Conservation (phyloP, 495 filamentous ascomycete genomes). For the Extremus antarcticus region DNA sequence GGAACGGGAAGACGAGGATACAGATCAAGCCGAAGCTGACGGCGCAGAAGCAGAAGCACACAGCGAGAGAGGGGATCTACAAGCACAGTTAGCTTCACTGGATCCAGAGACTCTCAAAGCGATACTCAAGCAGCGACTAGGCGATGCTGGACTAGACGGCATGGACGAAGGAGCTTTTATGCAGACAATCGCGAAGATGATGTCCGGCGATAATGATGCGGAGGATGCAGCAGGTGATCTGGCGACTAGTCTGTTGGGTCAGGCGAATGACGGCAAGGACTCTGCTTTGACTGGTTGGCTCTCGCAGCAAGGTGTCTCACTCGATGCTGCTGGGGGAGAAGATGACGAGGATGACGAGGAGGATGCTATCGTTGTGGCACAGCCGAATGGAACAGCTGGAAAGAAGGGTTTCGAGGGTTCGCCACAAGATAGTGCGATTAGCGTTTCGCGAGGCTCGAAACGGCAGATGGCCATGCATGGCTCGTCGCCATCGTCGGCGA, state of each 20-base stretch:
- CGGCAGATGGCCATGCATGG: conserved; percentile 3
- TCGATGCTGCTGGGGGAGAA: conserved; percentile 12
- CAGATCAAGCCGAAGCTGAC: background rate
- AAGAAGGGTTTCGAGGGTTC: conserved; percentile 2
- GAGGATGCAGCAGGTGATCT: conserved; percentile 28
- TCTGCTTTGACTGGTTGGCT: conserved; percentile 19
- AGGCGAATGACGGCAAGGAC: conserved; percentile 11
- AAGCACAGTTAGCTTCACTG: conserved; percentile 1
- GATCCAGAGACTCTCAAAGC: conserved; percentile 24
- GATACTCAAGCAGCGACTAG: conserved; percentile 21
- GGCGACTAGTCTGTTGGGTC: conserved; percentile 24
- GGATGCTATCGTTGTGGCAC: background rate
- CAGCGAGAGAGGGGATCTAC: background rate
- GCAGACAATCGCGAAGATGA: conserved; percentile 26
- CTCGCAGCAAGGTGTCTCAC: conserved; percentile 19
- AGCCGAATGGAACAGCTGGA: background rate
- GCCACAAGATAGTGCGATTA: conserved; percentile 10
- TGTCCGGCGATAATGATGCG: conserved; percentile 20
- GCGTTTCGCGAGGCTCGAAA: background rate
- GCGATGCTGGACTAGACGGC: conserved; percentile 22
- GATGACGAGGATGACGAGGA: conserved; percentile 22
- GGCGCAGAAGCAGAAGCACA: conserved; percentile 9
- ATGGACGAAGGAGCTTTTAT: conserved; percentile 28
- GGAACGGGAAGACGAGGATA: background rate
- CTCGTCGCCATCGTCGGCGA: background rate